phyloP scores from a whole-genome alignment of 2,329 filamentous ascomycete genomes.

The Bretziella fagacearum region DNA sequence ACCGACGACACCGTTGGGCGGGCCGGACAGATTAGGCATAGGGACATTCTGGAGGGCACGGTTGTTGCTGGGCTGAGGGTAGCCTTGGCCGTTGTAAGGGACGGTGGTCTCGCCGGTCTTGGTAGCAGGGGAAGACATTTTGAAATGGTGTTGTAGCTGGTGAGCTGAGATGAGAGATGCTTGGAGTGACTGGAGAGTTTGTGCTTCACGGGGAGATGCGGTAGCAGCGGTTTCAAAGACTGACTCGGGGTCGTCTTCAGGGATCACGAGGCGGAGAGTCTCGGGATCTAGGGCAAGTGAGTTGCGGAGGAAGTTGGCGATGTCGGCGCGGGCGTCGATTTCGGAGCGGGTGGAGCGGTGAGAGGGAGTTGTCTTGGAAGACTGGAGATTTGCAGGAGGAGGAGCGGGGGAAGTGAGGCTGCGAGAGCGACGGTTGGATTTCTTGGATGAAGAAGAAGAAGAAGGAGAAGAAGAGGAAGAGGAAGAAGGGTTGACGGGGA shows the following conservation, averaged over 20 bases:
- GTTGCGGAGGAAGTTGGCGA: constrained; percentile 9
- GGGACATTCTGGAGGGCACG: constrained; percentile 19
- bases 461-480: constrained; percentile 12
- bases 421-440: constrained; percentile 8
- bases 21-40: constrained; percentile 24
- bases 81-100: constrained; percentile 20
- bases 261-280: constrained; percentile 25
- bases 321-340: constrained; percentile 9
- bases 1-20: constrained; percentile 21
- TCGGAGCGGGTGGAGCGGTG: constrained; percentile 7
- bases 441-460: background rate
- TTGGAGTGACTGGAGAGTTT: constrained; percentile 9
- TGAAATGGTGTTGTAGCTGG: constrained; percentile 14
- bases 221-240: background rate
- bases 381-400: background rate
- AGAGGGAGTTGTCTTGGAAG: constrained; percentile 4
- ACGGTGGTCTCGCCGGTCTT: constrained; percentile 18
- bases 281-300: constrained; percentile 25
- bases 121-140: constrained; percentile 17
- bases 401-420: constrained; percentile 6
- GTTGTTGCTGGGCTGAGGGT: constrained; percentile 18
- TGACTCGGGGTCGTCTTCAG: background rate
- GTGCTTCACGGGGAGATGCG: constrained; percentile 1
- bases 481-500: constrained; percentile 15
- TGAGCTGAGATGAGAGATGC: constrained; percentile 10